Evolutionary conservation across 768 basidiomycete genomes (phyloP).

Genomic region (Lentinula raphanica): DNA sequence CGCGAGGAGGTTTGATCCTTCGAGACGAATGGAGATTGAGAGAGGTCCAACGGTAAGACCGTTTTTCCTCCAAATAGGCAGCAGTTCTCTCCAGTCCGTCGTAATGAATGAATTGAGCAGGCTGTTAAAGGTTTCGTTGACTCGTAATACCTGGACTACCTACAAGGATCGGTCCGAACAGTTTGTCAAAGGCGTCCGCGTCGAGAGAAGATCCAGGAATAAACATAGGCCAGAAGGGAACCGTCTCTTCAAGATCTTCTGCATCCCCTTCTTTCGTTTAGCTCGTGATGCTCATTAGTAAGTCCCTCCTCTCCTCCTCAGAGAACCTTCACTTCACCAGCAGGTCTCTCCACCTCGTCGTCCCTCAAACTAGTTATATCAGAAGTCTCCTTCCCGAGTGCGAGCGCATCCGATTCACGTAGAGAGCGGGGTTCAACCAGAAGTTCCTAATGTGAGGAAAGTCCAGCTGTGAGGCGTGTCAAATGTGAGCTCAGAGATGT

Average conservation of each 20-base stretch:
- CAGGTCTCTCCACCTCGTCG: conserved; percentile 79
- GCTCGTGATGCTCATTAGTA: conserved; percentile 54
- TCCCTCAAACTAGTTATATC: conserved; percentile 65
- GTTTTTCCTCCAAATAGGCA: conserved; percentile 61
- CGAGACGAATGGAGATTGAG: conserved; percentile 5
- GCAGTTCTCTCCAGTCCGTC: conserved; percentile 61
- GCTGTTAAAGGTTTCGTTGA: conserved; percentile 5
- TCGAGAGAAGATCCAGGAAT: conserved; percentile 26
- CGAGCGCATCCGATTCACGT: conserved; percentile 51
- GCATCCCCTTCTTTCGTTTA: conserved; percentile 24
- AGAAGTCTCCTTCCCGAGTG: conserved; percentile 40
- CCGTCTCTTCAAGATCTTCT: conserved; percentile 17
- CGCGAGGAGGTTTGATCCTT: neutral
- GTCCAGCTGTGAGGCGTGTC: conserved; percentile 69
- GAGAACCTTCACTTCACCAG: conserved; percentile 83
- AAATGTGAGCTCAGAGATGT: conserved; percentile 69
- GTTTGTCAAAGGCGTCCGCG: conserved; percentile 29
- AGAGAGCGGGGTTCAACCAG: conserved; percentile 60
- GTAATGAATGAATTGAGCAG: conserved; percentile 42
- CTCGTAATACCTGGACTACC: conserved; percentile 26
- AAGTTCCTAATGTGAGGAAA: conserved; percentile 70
- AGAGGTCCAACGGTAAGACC: conserved; percentile 15
- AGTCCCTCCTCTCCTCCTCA: conserved; percentile 84
- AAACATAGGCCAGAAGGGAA: conserved; percentile 30
- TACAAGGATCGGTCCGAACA: conserved; percentile 43